Conservation (phyloP, 495 filamentous ascomycete genomes). For the Hyaloscypha bicolor region DNA sequence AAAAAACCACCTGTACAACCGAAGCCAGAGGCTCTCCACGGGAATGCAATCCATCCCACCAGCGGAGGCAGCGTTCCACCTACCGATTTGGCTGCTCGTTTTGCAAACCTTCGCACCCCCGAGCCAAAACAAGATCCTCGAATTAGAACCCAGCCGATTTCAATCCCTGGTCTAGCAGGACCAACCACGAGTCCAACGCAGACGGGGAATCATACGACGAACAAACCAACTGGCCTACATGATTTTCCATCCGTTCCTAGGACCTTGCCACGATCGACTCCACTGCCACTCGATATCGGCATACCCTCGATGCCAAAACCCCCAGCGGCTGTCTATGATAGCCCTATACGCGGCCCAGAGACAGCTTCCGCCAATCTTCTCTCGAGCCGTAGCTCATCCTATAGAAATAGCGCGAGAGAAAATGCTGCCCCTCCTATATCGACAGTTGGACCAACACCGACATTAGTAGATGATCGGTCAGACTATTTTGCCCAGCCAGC, state of each 20-base stretch:
- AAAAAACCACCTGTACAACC: slow-evolving; percentile 59
- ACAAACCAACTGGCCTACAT: slow-evolving; percentile 55
- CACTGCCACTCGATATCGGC: slow-evolving; percentile 52
- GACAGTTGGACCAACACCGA: slow-evolving; percentile 29
- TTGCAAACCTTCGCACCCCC: slow-evolving; percentile 55
- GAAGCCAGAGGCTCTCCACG: slow-evolving; percentile 64
- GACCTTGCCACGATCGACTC: slow-evolving; percentile 1
- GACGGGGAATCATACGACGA: slow-evolving; percentile 3
- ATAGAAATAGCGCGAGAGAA: slow-evolving; percentile 39
- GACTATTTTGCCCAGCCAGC: slow-evolving; percentile 42
- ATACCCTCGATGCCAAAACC: slow-evolving; percentile 66
- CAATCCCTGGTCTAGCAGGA: slow-evolving; percentile 17
- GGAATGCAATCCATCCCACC: slow-evolving; percentile 43
- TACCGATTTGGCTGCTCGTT: slow-evolving; percentile 56
- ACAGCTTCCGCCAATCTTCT: slow-evolving; percentile 54
- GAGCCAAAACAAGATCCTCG: slow-evolving; percentile 39
- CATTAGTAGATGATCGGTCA: slow-evolving; percentile 15
- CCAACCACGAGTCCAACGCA: not conserved
- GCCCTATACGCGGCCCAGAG: slow-evolving; percentile 53
- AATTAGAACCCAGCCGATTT: slow-evolving; percentile 43
- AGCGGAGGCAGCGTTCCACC: slow-evolving; percentile 9
- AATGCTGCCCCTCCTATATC: slow-evolving; percentile 44
- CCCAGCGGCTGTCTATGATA: slow-evolving; percentile 80
- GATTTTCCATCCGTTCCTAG: slow-evolving; percentile 57
- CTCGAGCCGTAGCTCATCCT: slow-evolving; percentile 49